Conservation (phyloP, 164 flowering plant species). For the Vitis vinifera region DNA sequence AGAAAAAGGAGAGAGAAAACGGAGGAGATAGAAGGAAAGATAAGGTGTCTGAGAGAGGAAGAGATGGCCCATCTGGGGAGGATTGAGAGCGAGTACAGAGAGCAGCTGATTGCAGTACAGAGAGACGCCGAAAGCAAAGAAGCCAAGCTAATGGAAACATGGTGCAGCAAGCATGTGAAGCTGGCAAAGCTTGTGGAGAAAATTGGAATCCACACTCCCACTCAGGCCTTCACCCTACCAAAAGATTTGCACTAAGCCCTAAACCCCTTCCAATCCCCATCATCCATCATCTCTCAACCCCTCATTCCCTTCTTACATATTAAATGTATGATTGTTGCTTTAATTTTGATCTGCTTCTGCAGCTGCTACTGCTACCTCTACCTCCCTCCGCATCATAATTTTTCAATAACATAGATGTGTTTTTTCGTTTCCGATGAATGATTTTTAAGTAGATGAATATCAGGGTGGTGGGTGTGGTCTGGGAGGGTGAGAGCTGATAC, state of each 20-base stretch:
- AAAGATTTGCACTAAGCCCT: neutral
- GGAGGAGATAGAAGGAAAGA: slow-evolving; percentile 43
- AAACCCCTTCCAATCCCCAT: neutral
- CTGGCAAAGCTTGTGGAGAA: slow-evolving; percentile 32
- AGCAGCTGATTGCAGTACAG: slow-evolving; percentile 25
- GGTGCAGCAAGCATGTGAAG: slow-evolving; percentile 32
- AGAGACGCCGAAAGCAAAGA: slow-evolving; percentile 43
- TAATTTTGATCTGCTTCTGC: no score
- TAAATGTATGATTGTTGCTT: no score
- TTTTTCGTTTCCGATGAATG: no score
- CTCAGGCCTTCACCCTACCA: neutral
- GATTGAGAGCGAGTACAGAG: slow-evolving; percentile 32
- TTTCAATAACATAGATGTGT: no score
- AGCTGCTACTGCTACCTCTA: no score
- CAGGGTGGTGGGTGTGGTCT: no score
- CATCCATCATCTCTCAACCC: no score
- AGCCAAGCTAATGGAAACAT: slow-evolving; percentile 30
- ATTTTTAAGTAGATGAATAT: no score
- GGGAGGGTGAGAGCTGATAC: no score
- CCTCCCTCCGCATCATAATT: no score
- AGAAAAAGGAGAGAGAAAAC: slow-evolving; percentile 36
- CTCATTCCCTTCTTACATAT: no score
- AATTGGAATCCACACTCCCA: slow-evolving; percentile 16
- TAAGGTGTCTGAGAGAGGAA: slow-evolving; percentile 34
- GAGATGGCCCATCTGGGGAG: slow-evolving; percentile 22